Percentiles rank a stretch among this genome's conserved stretches.
These are phyloP conservation scores for Penicillium robsamsonii DNA, from an alignment of 495 filamentous ascomycete genomes.

Conservation along the genomic window DNA sequence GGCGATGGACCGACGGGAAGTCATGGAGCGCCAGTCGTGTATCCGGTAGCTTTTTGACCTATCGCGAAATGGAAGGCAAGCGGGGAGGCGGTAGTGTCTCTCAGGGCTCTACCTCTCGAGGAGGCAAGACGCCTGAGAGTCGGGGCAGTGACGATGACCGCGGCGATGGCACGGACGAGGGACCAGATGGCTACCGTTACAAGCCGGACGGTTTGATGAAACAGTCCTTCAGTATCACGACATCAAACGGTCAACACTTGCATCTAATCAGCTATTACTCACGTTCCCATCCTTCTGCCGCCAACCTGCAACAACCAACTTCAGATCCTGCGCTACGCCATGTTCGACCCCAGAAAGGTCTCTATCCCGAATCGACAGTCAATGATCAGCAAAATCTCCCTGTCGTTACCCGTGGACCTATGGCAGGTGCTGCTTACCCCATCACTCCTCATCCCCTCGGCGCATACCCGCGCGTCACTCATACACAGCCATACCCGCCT, in stretches of 20 bases:
- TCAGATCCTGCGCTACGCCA: conserved; percentile 77
- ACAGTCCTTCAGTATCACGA: conserved; percentile 99
- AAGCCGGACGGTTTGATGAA: conserved; percentile 98
- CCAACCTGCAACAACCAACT: conserved; percentile 72
- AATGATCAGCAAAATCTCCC: conserved; percentile 73
- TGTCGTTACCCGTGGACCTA: conserved; percentile 61
- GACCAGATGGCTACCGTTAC: conserved; percentile 94
- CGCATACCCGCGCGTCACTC: conserved; percentile 48
- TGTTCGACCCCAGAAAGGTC: conserved; percentile 81
- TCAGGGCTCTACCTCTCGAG: conserved; percentile 51
- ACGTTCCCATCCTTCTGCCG: conserved; percentile 64
- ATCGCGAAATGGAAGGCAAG: conserved; percentile 98
- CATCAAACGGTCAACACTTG: conserved; percentile 81
- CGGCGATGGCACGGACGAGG: conserved; percentile 70
- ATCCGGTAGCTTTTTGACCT: conserved; percentile 95
- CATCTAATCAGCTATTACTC: conserved; percentile 97
- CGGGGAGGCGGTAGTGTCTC: conserved; percentile 63
- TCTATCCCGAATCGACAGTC: conserved; percentile 97
- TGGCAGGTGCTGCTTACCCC: conserved; percentile 54
- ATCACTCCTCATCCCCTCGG: conserved; percentile 52
- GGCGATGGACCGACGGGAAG: conserved; percentile 97
- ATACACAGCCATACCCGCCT: conserved; percentile 45
- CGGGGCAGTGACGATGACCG: conserved; percentile 76
- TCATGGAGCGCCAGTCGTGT: conserved; percentile 98
- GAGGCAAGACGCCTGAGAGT: conserved; percentile 79